phyloP scores from a whole-genome alignment of 2,329 filamentous ascomycete species.

The Cercospora beticola region DNA sequence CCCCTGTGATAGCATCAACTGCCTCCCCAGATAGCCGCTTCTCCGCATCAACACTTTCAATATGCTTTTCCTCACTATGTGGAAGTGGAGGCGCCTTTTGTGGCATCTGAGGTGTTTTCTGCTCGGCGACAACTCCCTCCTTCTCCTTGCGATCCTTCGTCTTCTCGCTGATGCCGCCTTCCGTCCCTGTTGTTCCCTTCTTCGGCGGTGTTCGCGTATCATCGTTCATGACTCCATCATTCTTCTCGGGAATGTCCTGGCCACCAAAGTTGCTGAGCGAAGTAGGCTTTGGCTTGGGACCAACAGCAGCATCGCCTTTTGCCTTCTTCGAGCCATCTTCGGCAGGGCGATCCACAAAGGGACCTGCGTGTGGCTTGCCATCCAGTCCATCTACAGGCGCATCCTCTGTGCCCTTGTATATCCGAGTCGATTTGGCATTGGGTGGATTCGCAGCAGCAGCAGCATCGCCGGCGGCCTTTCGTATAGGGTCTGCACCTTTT shows the following conservation, averaged over 20 bases:
- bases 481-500: conserved; percentile 8
- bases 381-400: conserved; percentile 90
- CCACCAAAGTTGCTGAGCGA: conserved; percentile 35
- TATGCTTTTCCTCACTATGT: conserved; percentile 74
- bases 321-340: conserved; percentile 30
- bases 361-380: conserved; percentile 88
- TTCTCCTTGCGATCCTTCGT: conserved; percentile 66
- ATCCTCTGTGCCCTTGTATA: conserved; percentile 64
- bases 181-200: conserved; percentile 82
- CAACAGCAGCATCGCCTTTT: conserved; percentile 32
- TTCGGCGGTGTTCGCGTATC: conserved; percentile 72
- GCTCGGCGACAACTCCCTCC: conserved; percentile 64
- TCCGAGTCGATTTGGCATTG: conserved; percentile 34
- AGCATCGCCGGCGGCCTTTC: conserved; percentile 22
- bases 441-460: conserved; percentile 24
- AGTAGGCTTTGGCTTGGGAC: conserved; percentile 37
- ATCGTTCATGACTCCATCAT: conserved; percentile 91
- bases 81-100: conserved; percentile 83
- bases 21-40: conserved; percentile 38
- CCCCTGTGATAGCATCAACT: conserved; percentile 34
- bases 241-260: conserved; percentile 53
- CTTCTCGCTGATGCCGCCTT: conserved; percentile 86
- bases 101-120: conserved; percentile 69
- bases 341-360: conserved; percentile 61
- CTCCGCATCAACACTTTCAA: conserved; percentile 39